Percentiles rank a stretch among this genome's conserved stretches.
Conservation (phyloP, 352 stramenopile genomes). For the Phytophthora boehmeriae region DNA sequence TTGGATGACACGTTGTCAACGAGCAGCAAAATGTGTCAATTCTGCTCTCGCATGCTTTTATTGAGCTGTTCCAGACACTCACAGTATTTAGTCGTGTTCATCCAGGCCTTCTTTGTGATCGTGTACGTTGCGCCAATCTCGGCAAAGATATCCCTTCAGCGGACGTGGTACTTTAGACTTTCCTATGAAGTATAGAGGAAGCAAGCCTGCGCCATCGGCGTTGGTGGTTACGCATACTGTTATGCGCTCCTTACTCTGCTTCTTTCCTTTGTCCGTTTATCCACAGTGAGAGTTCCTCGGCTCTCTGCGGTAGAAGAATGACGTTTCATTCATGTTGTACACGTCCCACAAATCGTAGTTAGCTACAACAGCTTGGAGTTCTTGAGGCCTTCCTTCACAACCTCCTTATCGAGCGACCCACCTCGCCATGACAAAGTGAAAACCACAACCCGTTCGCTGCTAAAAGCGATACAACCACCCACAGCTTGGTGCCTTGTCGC, state of each 20-base stretch:
- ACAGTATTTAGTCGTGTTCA: constrained; percentile 22
- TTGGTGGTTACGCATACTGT: constrained; percentile 19
- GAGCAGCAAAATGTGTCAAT: constrained; percentile 15
- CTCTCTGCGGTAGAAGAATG: constrained; percentile 17
- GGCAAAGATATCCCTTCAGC: constrained; percentile 11
- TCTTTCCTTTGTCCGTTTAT: constrained; percentile 6
- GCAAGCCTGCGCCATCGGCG: constrained; percentile 12
- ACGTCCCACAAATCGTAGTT: constrained; percentile 5
- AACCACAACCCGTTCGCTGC: constrained; percentile 1
- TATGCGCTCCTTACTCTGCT: constrained; percentile 14
- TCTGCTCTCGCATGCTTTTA: constrained; percentile 3
- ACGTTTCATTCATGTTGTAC: constrained; percentile 25
- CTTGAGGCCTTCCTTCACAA: background rate
- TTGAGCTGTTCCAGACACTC: constrained; percentile 15
- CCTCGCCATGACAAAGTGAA: constrained; percentile 9
- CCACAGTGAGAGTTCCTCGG: constrained; percentile 6
- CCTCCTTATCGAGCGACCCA: constrained; percentile 4
- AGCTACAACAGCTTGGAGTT: background rate
- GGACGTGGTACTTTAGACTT: constrained; percentile 5
- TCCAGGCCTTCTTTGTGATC: constrained; percentile 23
- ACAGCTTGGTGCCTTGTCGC: constrained; percentile 4
- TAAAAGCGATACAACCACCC: constrained; percentile 21
- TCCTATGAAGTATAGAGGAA: constrained; percentile 18
- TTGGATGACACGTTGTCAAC: constrained; percentile 21
- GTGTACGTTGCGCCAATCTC: constrained; percentile 15